Conservation (phyloP, 768 basidiomycete genomes). For the Leccinum barrowsii region DNA sequence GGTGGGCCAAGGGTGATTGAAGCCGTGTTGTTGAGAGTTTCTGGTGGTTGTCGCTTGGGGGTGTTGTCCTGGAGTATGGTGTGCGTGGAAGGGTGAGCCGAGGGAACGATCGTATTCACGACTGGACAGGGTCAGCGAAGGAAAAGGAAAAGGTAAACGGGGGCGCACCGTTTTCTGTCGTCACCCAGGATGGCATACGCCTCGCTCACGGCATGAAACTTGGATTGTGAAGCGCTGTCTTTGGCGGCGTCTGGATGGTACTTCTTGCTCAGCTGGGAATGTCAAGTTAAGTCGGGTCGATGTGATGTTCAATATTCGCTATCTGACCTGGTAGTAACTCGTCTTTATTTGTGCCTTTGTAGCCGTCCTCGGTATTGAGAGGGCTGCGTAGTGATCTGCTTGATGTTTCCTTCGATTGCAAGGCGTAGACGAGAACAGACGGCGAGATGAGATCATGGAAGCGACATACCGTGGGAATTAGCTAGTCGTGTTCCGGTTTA, state of each 20-base stretch:
- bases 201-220: conserved; percentile 45
- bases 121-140: conserved; percentile 9
- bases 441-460: neutral
- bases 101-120: conserved; percentile 32
- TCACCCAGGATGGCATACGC: conserved; percentile 45
- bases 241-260: conserved; percentile 44
- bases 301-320: no score
- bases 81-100: conserved; percentile 8
- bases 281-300: neutral
- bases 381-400: conserved; percentile 27
- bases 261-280: conserved; percentile 42
- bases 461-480: conserved; percentile 21
- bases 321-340: conserved; percentile 30
- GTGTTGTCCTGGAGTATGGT: conserved; percentile 15
- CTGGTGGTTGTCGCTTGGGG: conserved; percentile 31
- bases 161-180: conserved; percentile 40
- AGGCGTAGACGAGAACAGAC: conserved; percentile 21
- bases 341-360: conserved; percentile 35
- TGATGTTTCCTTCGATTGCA: conserved; percentile 7
- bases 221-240: conserved; percentile 36
- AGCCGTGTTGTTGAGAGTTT: conserved; percentile 24
- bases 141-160: neutral
- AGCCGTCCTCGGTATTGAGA: conserved; percentile 26
- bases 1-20: conserved; percentile 25
- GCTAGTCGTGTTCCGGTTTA: conserved; percentile 20